A percentile compares a stretch with the other conserved stretches of the same genome.
These are phyloP conservation scores for Nepenthes gracilis DNA, from an alignment of 148 eudicot species.

Conservation along the genomic window DNA sequence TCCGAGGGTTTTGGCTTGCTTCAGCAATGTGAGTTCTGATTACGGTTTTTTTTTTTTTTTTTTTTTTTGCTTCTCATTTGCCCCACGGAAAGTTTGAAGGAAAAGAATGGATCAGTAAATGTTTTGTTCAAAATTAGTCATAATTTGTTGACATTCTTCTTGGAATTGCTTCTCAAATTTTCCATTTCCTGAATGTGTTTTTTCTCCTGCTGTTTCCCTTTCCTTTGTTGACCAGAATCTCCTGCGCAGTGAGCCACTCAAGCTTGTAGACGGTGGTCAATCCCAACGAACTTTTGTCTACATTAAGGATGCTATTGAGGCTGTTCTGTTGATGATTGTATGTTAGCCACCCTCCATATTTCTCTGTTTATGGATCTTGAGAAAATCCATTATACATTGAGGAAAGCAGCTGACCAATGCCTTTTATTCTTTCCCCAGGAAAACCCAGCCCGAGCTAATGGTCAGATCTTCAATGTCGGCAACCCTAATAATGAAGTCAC, in stretches of 20 bases:
- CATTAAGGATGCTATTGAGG: slow-evolving; percentile 97
- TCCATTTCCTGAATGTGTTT: no score
- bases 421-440: slow-evolving; percentile 30
- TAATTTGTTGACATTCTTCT: not conserved
- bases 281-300: slow-evolving; percentile 94
- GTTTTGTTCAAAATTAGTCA: no score
- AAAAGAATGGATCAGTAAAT: not conserved
- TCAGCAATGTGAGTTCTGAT: slow-evolving; percentile 65
- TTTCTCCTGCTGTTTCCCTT: no score
- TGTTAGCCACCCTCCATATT: slow-evolving; percentile 10
- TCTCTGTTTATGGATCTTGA: not conserved
- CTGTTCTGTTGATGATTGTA: slow-evolving; percentile 94
- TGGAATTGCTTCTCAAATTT: no score
- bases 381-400: not conserved
- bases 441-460: slow-evolving; percentile 92
- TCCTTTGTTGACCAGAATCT: slow-evolving; percentile 46
- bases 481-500: slow-evolving; percentile 99
- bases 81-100: not conserved
- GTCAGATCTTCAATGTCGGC: slow-evolving; percentile 96
- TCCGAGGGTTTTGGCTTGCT: slow-evolving; percentile 97
- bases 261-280: slow-evolving; percentile 97
- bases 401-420: not conserved
- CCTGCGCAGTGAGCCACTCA: slow-evolving; percentile 83
- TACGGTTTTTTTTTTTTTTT: not conserved
- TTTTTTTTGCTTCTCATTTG: not conserved